phyloP scores from a whole-genome alignment of 2,329 filamentous ascomycete genomes.

The Beauveria rudraprayagi region DNA sequence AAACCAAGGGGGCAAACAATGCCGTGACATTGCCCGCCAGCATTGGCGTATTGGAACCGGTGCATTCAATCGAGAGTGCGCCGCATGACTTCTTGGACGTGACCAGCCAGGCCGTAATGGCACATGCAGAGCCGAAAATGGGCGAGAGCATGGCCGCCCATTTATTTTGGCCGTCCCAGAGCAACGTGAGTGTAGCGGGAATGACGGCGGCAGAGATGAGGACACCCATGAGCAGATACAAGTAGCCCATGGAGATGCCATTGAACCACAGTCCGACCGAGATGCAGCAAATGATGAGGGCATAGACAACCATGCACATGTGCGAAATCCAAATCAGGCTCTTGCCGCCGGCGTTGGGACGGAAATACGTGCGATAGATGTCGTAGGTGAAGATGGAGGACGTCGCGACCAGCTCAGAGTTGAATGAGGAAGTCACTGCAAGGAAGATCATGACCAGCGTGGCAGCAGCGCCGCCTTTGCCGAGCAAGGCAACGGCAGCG shows the following conservation, averaged over 20 bases:
- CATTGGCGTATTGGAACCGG: slow-evolving; percentile 80
- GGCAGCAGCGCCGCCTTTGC: slow-evolving; percentile 69
- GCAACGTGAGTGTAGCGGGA: slow-evolving; percentile 69
- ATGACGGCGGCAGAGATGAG: slow-evolving; percentile 82
- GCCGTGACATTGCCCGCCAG: slow-evolving; percentile 76
- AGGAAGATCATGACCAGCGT: slow-evolving; percentile 80
- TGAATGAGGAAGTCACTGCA: slow-evolving; percentile 80
- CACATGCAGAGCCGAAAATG: slow-evolving; percentile 56
- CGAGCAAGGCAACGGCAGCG: slow-evolving; percentile 74
- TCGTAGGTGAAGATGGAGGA: slow-evolving; percentile 84
- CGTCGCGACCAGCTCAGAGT: slow-evolving; percentile 77
- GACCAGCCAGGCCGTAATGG: slow-evolving; percentile 68
- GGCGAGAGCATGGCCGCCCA: slow-evolving; percentile 62
- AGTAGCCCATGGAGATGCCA: slow-evolving; percentile 78
- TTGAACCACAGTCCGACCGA: slow-evolving; percentile 66
- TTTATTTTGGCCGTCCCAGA: slow-evolving; percentile 74
- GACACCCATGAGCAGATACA: slow-evolving; percentile 86
- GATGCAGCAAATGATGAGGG: slow-evolving; percentile 69
- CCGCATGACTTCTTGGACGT: slow-evolving; percentile 64
- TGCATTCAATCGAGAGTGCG: slow-evolving; percentile 60
- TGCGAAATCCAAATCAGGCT: slow-evolving; percentile 76
- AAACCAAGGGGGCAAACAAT: slow-evolving; percentile 61
- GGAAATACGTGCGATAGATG: slow-evolving; percentile 79
- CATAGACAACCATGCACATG: slow-evolving; percentile 60
- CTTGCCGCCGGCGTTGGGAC: slow-evolving; percentile 66